Evolutionary conservation across 441 rosid genomes (phyloP), one percentile per base, ranked within the genome.

Genomic region (Populus trichocarpa): DNA sequence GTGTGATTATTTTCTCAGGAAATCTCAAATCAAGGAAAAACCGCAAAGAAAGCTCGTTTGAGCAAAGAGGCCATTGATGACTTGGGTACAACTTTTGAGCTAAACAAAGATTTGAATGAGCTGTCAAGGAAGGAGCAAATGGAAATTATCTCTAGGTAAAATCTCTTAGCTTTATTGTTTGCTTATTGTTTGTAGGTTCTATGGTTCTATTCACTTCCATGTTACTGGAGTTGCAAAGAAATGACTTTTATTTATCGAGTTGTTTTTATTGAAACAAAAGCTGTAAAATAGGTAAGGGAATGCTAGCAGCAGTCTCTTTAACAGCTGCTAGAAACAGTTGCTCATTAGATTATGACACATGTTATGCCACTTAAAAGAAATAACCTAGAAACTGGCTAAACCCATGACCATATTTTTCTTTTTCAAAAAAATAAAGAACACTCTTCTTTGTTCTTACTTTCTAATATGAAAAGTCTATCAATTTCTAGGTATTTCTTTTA

Each of bases 51-150:
- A 77, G 67, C 86, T 70, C 10, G n/a, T 46, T 35, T 77, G 13
- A 72, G 61, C 64, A 75, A 79, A 81, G 90, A 83, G 69, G 40
- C 76, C 12, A 79, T 71, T 32, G 86, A 81, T 78, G 85, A 78
- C n/a, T 28, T 73, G 32, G 87, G 53, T 36, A 75, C 81, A 50
- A 83, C 86, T 77, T 90, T 88, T 85, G 86, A 82, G 84, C 84
- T 89, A 72, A 84, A 86, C 84, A 93, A 90, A 81, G 97, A 94
- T 86, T 73, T 90, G 23, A 88, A 84, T 89, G 86, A 92, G 76
- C 84, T 93, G 84, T 87, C 98, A 18, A 89, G 77, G 84, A 89
- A 93, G 80, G 97, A 94, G 86, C 96, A 93, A 80, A 94, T 96
- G 97, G 90, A 92, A 75, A 89, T 89, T 81, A 89, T 94, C 6